Conservation (phyloP, 2,329 filamentous ascomycete species). For the Hypoxylon sp. region DNA sequence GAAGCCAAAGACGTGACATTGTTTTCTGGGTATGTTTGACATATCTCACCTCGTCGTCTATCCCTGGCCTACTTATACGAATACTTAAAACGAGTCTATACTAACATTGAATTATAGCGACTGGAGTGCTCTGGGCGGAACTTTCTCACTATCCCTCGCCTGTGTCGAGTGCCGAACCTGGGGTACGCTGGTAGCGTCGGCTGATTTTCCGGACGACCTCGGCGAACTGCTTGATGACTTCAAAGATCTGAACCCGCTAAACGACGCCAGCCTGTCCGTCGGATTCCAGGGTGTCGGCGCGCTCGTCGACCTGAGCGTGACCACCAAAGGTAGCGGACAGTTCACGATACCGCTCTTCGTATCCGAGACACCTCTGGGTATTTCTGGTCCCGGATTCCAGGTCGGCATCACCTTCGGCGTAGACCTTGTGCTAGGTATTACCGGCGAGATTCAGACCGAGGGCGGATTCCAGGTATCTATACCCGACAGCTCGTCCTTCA, state of each 20-base stretch:
- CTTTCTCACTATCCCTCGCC: slow-evolving; percentile 40
- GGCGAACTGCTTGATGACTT: slow-evolving; percentile 46
- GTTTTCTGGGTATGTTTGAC: slow-evolving; percentile 46
- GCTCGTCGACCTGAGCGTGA: slow-evolving; percentile 45
- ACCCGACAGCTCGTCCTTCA: slow-evolving; percentile 48
- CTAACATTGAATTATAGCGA: slow-evolving; percentile 28
- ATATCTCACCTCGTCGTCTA: background rate
- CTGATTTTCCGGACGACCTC: slow-evolving; percentile 48
- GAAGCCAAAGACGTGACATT: slow-evolving; percentile 40
- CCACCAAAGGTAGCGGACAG: slow-evolving; percentile 34
- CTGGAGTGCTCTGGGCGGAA: slow-evolving; percentile 27
- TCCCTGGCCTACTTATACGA: background rate
- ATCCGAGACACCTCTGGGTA: slow-evolving; percentile 46
- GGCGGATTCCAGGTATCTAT: slow-evolving; percentile 50
- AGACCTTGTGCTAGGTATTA: slow-evolving; percentile 47
- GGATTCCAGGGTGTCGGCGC: slow-evolving; percentile 51
- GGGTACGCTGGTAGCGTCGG: slow-evolving; percentile 45
- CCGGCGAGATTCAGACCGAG: slow-evolving; percentile 43
- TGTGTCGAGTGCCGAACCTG: slow-evolving; percentile 49
- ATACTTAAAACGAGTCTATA: background rate
- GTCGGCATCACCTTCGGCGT: slow-evolving; percentile 49
- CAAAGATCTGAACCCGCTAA: slow-evolving; percentile 47
- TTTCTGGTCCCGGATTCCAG: slow-evolving; percentile 48
- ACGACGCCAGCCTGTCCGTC: slow-evolving; percentile 46
- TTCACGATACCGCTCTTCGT: slow-evolving; percentile 46